These are phyloP conservation scores for Mallotus repandus DNA, from an alignment of 441 rosid species.

Conservation along the genomic window DNA sequence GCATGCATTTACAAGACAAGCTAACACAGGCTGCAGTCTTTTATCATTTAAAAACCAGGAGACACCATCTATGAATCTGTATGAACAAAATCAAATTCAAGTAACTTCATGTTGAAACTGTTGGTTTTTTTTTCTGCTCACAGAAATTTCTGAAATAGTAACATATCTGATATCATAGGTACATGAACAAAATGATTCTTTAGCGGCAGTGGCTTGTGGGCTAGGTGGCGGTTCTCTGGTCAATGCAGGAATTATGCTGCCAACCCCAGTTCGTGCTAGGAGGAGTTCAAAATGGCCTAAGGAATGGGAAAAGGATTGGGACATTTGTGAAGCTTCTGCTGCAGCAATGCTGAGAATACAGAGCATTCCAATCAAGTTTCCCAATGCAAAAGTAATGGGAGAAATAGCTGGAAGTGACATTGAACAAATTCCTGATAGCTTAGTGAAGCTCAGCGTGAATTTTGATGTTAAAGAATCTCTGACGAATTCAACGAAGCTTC, in stretches of 20 bases:
- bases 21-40: not conserved
- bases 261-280: conserved; percentile 36
- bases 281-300: conserved; percentile 42
- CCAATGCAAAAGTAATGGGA: conserved; percentile 35
- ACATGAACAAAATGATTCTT: conserved; percentile 37
- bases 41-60: not conserved
- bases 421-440: conserved; percentile 28
- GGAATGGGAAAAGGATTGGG: conserved; percentile 47
- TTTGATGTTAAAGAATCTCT: conserved; percentile 33
- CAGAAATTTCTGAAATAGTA: not conserved
- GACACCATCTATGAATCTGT: not conserved
- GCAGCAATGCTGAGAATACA: conserved; percentile 36
- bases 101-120: not conserved
- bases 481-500: conserved; percentile 21
- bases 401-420: conserved; percentile 26
- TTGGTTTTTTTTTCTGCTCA: not conserved
- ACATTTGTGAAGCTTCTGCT: conserved; percentile 39
- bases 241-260: conserved; percentile 45
- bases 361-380: conserved; percentile 37
- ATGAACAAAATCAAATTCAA: not conserved
- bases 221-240: conserved; percentile 48
- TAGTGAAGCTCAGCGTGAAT: conserved; percentile 38
- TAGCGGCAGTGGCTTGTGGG: conserved; percentile 40
- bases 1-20: not conserved
- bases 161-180: conserved; percentile 16